phyloP scores from a whole-genome alignment of 768 basidiomycete species.

The Hysterangium stoloniferum region DNA sequence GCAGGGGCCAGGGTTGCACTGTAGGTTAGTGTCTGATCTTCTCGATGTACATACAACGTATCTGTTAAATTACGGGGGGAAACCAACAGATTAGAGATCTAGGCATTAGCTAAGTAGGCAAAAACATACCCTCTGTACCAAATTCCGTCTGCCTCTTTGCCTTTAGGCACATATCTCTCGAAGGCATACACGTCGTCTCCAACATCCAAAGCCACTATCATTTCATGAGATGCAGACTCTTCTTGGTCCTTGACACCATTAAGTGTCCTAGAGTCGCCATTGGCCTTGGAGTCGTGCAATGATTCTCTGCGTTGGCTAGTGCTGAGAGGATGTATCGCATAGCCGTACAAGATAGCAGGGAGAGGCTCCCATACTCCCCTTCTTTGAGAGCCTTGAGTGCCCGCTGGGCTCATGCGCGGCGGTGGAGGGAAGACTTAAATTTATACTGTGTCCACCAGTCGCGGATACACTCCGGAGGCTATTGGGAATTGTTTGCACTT shows the following conservation, averaged over 20 bases:
- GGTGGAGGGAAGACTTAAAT: not conserved
- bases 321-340: conserved; percentile 73
- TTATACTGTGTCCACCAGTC: not conserved
- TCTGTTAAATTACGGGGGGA: conserved; percentile 29
- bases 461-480: not conserved
- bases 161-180: conserved; percentile 74
- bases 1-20: conserved; percentile 34
- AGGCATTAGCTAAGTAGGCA: conserved; percentile 7
- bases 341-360: conserved; percentile 79
- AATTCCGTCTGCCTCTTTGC: conserved; percentile 65
- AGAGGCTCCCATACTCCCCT: conserved; percentile 56
- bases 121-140: conserved; percentile 91
- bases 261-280: conserved; percentile 1
- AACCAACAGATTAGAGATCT: not conserved
- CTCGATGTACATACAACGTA: conserved; percentile 83
- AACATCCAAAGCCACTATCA: conserved; percentile 74
- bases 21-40: conserved; percentile 61
- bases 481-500: not conserved
- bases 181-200: conserved; percentile 98
- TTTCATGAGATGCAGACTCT: conserved; percentile 5
- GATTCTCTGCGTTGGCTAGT: conserved; percentile 12
- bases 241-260: not conserved
- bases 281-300: conserved; percentile 8
- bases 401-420: conserved; percentile 7
- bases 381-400: conserved; percentile 18